Conservation (phyloP, 225 moss, liverwort and hornwort genomes). For the Physcomitrium patens region DNA sequence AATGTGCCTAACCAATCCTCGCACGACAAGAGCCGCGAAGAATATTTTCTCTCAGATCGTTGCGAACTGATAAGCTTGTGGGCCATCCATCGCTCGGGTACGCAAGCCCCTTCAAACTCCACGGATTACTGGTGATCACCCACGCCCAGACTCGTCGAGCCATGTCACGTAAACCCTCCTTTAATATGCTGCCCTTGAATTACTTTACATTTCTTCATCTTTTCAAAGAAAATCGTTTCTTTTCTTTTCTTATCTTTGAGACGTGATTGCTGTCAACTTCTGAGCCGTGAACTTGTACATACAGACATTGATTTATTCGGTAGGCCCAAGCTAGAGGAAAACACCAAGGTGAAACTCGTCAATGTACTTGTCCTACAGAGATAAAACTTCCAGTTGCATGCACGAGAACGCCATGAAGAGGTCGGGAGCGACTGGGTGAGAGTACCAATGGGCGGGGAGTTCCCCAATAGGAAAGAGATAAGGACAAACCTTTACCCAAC, state of each 20-base stretch:
- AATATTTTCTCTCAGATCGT: constrained; percentile 39
- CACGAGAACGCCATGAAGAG: constrained; percentile 31
- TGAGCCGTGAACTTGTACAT: constrained; percentile 24
- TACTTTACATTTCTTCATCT: no score
- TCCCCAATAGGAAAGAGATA: constrained; percentile 39
- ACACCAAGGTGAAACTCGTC: not conserved
- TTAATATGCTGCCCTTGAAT: no score
- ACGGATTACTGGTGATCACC: no score
- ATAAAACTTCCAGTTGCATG: not conserved
- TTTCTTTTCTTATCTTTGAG: no score
- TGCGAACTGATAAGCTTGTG: constrained; percentile 12
- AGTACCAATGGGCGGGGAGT: constrained; percentile 27
- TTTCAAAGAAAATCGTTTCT: no score
- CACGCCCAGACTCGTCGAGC: no score
- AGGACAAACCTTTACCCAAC: constrained; percentile 47
- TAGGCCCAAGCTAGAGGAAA: not conserved
- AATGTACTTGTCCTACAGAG: no score
- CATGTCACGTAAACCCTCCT: no score
- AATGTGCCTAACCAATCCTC: constrained; percentile 33
- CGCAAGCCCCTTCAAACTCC: not conserved
- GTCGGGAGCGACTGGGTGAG: constrained; percentile 6
- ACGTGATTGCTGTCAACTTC: no score
- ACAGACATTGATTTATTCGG: constrained; percentile 21
- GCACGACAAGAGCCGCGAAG: constrained; percentile 18
- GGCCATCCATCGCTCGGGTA: constrained; percentile 10